A percentile compares a stretch with the other conserved stretches of the same genome.
These are phyloP conservation scores for Monoraphidium neglectum DNA, from an alignment of 139 green algal genomes.

Conservation along the genomic window DNA sequence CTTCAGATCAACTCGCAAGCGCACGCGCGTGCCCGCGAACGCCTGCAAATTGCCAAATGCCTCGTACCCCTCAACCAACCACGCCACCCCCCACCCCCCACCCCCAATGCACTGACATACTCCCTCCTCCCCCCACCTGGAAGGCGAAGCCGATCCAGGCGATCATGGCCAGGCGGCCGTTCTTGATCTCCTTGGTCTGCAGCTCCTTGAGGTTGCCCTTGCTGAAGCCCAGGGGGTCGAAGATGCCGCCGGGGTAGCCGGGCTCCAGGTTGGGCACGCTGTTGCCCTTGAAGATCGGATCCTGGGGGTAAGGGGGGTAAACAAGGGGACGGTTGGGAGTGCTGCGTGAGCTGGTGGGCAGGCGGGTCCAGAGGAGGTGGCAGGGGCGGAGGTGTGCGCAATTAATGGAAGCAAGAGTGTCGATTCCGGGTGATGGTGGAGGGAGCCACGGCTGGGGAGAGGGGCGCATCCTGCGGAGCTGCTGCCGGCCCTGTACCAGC, in stretches of 20 bases:
- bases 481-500: too few relatives aligned
- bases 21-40: too few relatives aligned
- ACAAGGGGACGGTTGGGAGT: background rate
- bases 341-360: background rate
- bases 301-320: slow-evolving; percentile 20
- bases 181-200: slow-evolving; percentile 91
- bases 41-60: too few relatives aligned
- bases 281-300: slow-evolving; percentile 71
- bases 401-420: background rate
- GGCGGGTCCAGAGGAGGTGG: background rate
- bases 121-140: too few relatives aligned
- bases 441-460: background rate
- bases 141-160: slow-evolving; percentile 41
- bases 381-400: background rate
- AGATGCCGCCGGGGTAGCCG: slow-evolving; percentile 81
- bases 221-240: slow-evolving; percentile 82
- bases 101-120: too few relatives aligned
- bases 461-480: too few relatives aligned
- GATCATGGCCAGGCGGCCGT: slow-evolving; percentile 68
- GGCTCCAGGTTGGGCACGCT: slow-evolving; percentile 73
- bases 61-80: too few relatives aligned
- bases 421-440: background rate
- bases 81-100: too few relatives aligned
- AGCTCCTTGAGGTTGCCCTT: slow-evolving; percentile 70
- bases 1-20: too few relatives aligned